Evolutionary conservation across 192 early-diverging fungal genomes (phyloP), one percentile per base, ranked within the genome.

Genomic region (Rhizophagus prolifer): DNA sequence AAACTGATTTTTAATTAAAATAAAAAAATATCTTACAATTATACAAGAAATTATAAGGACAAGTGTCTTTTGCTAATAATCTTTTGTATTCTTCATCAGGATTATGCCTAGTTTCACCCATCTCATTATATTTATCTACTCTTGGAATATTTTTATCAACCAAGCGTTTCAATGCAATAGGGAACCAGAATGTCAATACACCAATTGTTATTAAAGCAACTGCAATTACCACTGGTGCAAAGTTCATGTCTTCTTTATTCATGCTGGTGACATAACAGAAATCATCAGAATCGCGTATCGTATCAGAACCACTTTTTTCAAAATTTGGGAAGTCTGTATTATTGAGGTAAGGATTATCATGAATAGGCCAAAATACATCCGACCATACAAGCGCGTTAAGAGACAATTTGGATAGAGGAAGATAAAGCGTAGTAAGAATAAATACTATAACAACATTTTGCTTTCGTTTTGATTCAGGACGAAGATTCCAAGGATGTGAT

Each of bases 41-140:
- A 72, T 91, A 91, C 31, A 91, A 66, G 61, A 89, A 90, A 34
- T 89, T 88, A 78, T 86, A 89, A 47, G 90, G 88, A 60, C 80
- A 82, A 14, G 87, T 85, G 44, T 89, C 88, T 0, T 81, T 72
- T 50, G 88, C 84, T 4, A 54, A 54, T 19, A 54, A 21, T 2
- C 83, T 81, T 61, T 80, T 81, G 67, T 85, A 85, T 47, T 85
- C 85, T 44, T 79, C 81, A 23, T 81, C 79, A 59, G 4, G 14
- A 54, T 54, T 54, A 6, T 54, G 50, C 19, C 50, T 54, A 19
- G 50, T 54, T 54, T 54, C 50, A 54, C 83, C 83, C 28, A 81
- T 73, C 36, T 81, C 84, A 26, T 82, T 80, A 36, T 81, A 86
- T 50, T 78, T 81, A 69, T 82, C 83, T 7, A 91, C 85, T 16